These are phyloP conservation scores for Pythium aquatile DNA, from an alignment of 352 stramenopile genomes.

Conservation along the genomic window DNA sequence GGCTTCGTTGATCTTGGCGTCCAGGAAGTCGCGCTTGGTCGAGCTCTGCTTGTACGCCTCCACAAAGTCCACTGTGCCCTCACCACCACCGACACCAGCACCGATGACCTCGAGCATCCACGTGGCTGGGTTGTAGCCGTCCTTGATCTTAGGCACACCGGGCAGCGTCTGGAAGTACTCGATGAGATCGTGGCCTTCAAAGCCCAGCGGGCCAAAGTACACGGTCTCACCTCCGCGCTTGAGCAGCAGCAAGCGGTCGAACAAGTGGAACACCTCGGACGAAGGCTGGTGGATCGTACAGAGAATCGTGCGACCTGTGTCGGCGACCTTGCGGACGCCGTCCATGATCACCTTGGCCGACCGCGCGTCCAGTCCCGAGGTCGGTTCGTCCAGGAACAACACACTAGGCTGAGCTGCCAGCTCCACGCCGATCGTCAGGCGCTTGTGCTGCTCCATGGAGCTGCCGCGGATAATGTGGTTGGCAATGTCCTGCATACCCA, in stretches of 20 bases:
- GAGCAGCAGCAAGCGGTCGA: conserved; percentile 87
- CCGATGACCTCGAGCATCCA: conserved; percentile 69
- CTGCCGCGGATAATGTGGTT: conserved; percentile 64
- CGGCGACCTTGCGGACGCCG: conserved; percentile 83
- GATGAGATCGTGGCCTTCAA: conserved; percentile 36
- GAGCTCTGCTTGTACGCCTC: conserved; percentile 35
- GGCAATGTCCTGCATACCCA: conserved; percentile 54
- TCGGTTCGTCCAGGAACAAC: conserved; percentile 90
- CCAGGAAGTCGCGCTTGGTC: conserved; percentile 28
- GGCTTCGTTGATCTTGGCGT: conserved; percentile 29
- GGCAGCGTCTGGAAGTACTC: conserved; percentile 71
- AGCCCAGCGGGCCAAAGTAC: conserved; percentile 49
- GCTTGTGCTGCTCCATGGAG: conserved; percentile 67
- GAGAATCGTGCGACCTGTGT: conserved; percentile 72
- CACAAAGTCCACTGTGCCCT: conserved; percentile 30
- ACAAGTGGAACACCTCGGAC: conserved; percentile 88
- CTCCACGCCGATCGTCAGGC: conserved; percentile 88
- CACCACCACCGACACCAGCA: conserved; percentile 32
- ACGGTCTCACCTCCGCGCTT: conserved; percentile 59
- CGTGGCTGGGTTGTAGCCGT: conserved; percentile 66
- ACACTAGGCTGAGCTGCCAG: conserved; percentile 85
- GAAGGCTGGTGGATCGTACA: conserved; percentile 94
- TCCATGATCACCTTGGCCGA: conserved; percentile 87
- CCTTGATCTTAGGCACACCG: conserved; percentile 43
- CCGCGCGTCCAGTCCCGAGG: conserved; percentile 85